Evolutionary conservation across 257 asterid genomes (phyloP), one percentile per base, ranked within the genome.

Genomic region (Anisodus acutangulus): DNA sequence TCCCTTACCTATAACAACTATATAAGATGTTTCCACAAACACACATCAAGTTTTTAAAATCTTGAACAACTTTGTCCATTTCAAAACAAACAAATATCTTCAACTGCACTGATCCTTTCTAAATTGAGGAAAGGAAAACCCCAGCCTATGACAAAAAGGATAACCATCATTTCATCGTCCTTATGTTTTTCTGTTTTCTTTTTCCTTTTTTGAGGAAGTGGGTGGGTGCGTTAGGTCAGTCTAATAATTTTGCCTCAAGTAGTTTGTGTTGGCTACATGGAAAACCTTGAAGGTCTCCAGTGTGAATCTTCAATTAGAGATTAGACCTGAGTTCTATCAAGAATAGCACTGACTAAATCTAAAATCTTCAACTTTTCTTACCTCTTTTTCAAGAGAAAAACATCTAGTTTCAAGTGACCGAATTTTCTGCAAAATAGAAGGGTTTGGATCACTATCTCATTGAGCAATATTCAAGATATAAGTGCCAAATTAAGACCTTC

Each of bases 331-430:
- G n/a, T 12, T 76, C 63, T 76, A 76, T 26, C 47, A 51, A 63
- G 47, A 76, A 51, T 26, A 3, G 13, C 13, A 51, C 63, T 26
- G 19, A 26, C 47, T 11, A 51, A 76, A 76, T 51, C 81, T 51
- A 76, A 76, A 76, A 53, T 13, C 68, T 68, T 47, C 41, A n/a
- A 19, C 51, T 10, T 70, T 82, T 47, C 90, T 92, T 87, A 96
- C 99, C 99, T 88, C 90, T 82, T 91, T 88, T 93, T 92, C 89
- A 74, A 94, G 88, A 83, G 92, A 87, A 15, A 87, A 85, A 53
- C 98, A 92, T 87, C 88, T 89, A 76, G 92, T 90, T 91, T 94
- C 95, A 83, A 94, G 92, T 8, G 90, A 88, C 45, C 51, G 88
- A 85, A 92, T 90, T 78, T 85, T 92, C 99, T 96, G 93, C 88